Conservation (phyloP, 441 rosid genomes). For the Francoa sonchifolia region DNA sequence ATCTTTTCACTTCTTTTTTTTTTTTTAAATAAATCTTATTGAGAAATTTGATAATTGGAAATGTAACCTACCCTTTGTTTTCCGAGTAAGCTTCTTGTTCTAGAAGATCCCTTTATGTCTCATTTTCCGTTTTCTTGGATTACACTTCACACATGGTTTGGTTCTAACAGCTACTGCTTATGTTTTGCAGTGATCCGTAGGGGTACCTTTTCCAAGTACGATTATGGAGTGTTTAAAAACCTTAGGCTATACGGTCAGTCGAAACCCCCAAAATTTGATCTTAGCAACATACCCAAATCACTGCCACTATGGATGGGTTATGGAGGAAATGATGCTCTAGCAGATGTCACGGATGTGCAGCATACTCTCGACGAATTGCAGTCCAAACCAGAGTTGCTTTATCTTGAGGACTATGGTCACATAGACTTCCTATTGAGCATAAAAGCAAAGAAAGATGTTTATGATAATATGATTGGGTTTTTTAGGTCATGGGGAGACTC, state of each 20-base stretch:
- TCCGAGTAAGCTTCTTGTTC: no score
- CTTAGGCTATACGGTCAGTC: slow-evolving; percentile 34
- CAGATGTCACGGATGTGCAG: slow-evolving; percentile 49
- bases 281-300: slow-evolving; percentile 41
- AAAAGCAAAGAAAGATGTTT: slow-evolving; percentile 50
- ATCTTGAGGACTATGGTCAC: slow-evolving; percentile 74
- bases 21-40: background rate
- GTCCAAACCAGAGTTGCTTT: slow-evolving; percentile 48
- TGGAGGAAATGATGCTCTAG: slow-evolving; percentile 67
- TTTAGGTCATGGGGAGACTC: slow-evolving; percentile 36
- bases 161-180: background rate
- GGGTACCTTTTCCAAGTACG: slow-evolving; percentile 63
- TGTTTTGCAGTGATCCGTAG: slow-evolving; percentile 63
- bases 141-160: background rate
- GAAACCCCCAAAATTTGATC: slow-evolving; percentile 61
- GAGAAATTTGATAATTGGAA: background rate
- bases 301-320: slow-evolving; percentile 83
- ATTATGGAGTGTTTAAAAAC: slow-evolving; percentile 60
- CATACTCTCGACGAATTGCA: slow-evolving; percentile 45
- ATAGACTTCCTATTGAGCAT: slow-evolving; percentile 53
- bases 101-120: no score
- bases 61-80: no score
- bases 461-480: slow-evolving; percentile 41
- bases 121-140: no score
- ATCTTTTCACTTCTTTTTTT: background rate